Evolutionary conservation across 2,329 filamentous ascomycete genomes (phyloP), one percentile per base, ranked within the genome.

Genomic region (Teratosphaeria pseudoeucalypti): DNA sequence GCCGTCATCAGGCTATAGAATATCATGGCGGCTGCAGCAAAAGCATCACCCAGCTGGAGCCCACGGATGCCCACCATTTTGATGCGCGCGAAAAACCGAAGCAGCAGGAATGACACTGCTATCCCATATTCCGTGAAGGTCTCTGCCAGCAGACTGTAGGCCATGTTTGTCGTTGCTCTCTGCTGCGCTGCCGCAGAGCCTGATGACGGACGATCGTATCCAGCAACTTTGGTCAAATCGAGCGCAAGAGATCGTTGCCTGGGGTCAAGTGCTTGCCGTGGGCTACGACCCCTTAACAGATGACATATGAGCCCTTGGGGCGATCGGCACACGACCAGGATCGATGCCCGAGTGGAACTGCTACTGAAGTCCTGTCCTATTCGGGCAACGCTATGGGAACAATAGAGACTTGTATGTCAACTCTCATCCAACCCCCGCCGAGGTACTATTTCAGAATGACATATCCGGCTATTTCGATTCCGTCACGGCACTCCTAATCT

Each of bases 1-100:
- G 60, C 49, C 9, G 57, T 64, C 55, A 58, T 59, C 27, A 64
- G 59, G 19, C 57, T 56, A 56, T 64, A 63, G 53, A 63, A 63
- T 54, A 54, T 23, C 5, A 12, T 16, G 32, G 52, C 52, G 7
- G 52, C 52, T 5, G 32, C 52, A 14, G 52, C 52, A 23, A 54
- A 54, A 7, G 27, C 52, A 54, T 54, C 52, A 3, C 52, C 52
- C 26, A 54, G 11, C 26, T 34, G 27, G n/a, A 54, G 52, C 5
- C 52, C 32, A 32, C 52, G 27, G 12, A 54, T 9, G 23, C 52
- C 52, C 6, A 29, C 52, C 52, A 54, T 19, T 23, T 54, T 54
- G 52, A 54, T 54, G 14, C 52, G 26, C 26, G 52, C 52, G 32
- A 54, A 54, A 29, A 54, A 32, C 14, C 52, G 52, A 10, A 34